Evolutionary conservation across 1,284 basidiomycete species (phyloP).

Genomic region (Cryptococcus jaspeensis): DNA sequence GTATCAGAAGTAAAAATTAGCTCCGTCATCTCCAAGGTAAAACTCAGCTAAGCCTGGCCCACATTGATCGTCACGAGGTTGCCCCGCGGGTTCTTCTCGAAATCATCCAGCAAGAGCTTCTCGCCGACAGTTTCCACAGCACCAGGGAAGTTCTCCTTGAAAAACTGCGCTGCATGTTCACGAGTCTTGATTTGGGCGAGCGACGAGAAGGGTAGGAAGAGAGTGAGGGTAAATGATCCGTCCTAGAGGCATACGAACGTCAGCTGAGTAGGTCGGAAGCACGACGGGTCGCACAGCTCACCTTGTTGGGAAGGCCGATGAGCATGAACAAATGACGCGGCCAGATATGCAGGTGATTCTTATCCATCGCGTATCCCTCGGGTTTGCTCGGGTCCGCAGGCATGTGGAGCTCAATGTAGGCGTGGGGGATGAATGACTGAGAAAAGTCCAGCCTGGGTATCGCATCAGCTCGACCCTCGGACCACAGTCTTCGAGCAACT

Average conservation of each 20-base stretch:
- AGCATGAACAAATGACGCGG: slow-evolving; percentile 98
- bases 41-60: slow-evolving; percentile 22
- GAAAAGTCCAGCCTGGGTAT: slow-evolving; percentile 79
- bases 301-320: slow-evolving; percentile 95
- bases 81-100: slow-evolving; percentile 78
- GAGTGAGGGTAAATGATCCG: slow-evolving; percentile 61
- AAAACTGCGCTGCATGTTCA: slow-evolving; percentile 70
- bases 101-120: slow-evolving; percentile 69
- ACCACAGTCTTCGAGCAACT: slow-evolving; percentile 36
- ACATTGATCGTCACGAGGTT: slow-evolving; percentile 90
- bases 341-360: slow-evolving; percentile 98
- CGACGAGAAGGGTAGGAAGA: slow-evolving; percentile 83
- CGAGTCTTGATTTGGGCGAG: slow-evolving; percentile 66
- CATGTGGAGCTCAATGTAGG: slow-evolving; percentile 95
- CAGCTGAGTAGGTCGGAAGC: not conserved
- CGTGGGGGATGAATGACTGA: slow-evolving; percentile 91
- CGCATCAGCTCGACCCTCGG: not conserved
- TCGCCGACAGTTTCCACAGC: slow-evolving; percentile 81
- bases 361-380: slow-evolving; percentile 78
- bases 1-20: not conserved
- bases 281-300: slow-evolving; percentile 46
- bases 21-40: slow-evolving; percentile 2
- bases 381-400: slow-evolving; percentile 66
- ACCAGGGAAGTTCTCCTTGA: slow-evolving; percentile 80
- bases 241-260: slow-evolving; percentile 36